phyloP scores from a whole-genome alignment of 1,284 basidiomycete species.

The Ceratobasidium papillatum region DNA sequence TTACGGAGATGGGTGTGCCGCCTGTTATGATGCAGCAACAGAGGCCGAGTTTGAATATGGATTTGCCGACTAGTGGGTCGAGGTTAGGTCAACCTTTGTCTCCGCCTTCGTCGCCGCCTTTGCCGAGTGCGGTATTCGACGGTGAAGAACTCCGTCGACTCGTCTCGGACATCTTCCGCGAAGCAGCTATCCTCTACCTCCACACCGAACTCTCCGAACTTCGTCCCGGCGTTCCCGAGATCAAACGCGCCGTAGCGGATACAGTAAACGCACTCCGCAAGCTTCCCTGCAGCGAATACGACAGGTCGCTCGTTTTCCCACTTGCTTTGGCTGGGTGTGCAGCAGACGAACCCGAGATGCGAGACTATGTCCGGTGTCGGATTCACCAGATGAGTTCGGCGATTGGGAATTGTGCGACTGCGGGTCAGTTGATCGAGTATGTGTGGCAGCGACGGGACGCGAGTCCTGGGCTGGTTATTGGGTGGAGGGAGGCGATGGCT shows the following conservation, averaged over 20 bases:
- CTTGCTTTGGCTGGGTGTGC: constrained; percentile 75
- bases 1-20: background rate
- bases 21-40: background rate
- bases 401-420: constrained; percentile 69
- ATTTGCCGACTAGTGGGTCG: background rate
- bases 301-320: constrained; percentile 74
- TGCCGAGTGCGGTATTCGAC: constrained; percentile 19
- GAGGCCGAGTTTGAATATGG: background rate
- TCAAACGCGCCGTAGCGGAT: constrained; percentile 53
- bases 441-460: constrained; percentile 61
- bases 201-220: constrained; percentile 74
- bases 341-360: constrained; percentile 67
- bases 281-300: constrained; percentile 51
- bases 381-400: constrained; percentile 63
- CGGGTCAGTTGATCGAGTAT: constrained; percentile 67
- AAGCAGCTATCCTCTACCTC: constrained; percentile 72
- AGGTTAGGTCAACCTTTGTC: constrained; percentile 2
- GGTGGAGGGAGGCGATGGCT: constrained; percentile 46
- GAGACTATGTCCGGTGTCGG: constrained; percentile 68
- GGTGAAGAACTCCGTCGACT: constrained; percentile 52
- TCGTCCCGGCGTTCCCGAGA: constrained; percentile 76
- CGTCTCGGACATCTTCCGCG: constrained; percentile 69
- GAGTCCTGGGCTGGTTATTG: constrained; percentile 34
- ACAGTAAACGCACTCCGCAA: constrained; percentile 65
- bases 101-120: constrained; percentile 39